These are phyloP conservation scores for Favolaschia claudopus DNA, from an alignment of 768 basidiomycete species.

Conservation along the genomic window DNA sequence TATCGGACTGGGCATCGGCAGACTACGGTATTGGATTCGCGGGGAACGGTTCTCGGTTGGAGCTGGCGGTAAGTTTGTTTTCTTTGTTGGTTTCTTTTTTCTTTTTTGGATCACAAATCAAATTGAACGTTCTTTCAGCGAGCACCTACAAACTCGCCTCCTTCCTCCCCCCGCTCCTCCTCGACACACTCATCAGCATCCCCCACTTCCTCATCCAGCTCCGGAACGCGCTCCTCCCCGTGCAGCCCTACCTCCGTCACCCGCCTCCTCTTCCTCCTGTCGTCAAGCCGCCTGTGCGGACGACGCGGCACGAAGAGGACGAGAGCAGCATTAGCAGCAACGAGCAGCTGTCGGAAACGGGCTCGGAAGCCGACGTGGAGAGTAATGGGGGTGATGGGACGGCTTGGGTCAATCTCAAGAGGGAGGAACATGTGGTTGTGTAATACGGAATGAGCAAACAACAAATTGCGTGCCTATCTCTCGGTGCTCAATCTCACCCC, in stretches of 20 bases:
- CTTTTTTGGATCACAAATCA: conserved; percentile 4
- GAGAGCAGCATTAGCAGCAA: conserved; percentile 21
- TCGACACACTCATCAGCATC: conserved; percentile 71
- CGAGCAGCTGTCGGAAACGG: conserved; percentile 48
- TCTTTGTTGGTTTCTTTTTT: conserved; percentile 1
- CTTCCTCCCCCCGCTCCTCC: conserved; percentile 66
- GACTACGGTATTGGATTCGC: conserved; percentile 61
- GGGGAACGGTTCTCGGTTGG: conserved; percentile 79
- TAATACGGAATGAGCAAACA: neutral
- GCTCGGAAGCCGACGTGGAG: conserved; percentile 75
- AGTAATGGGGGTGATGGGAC: conserved; percentile 66
- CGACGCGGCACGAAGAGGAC: conserved; percentile 11
- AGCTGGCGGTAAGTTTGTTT: conserved; percentile 84
- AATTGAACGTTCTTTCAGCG: conserved; percentile 49
- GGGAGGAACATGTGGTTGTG: neutral
- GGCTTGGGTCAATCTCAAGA: conserved; percentile 72
- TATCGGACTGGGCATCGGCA: conserved; percentile 54
- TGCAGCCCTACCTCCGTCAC: conserved; percentile 52
- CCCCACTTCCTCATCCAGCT: conserved; percentile 70
- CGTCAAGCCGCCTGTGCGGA: conserved; percentile 16
- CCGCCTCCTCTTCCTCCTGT: conserved; percentile 41
- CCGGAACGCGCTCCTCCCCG: conserved; percentile 66
- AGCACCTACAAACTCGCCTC: conserved; percentile 76
- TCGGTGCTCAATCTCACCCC: neutral
- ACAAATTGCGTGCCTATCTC: neutral